Conservation (phyloP, 371 early-diverging fungal genomes). For the Globomyces sp. region DNA sequence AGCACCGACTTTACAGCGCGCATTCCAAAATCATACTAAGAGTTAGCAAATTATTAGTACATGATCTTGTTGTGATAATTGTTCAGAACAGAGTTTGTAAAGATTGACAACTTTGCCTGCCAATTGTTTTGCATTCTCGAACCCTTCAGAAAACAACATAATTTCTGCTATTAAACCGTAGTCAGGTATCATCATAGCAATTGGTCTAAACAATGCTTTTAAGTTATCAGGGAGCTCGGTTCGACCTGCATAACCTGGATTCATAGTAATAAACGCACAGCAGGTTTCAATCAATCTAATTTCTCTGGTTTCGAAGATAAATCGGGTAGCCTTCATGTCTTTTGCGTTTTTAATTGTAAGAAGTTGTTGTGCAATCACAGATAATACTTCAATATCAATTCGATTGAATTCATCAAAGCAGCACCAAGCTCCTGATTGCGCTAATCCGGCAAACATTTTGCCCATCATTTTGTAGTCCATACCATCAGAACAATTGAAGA, state of each 20-base stretch:
- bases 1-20: conserved; percentile 60
- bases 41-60: too few relatives aligned
- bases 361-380: conserved; percentile 61
- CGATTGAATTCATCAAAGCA: conserved; percentile 72
- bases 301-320: conserved; percentile 60
- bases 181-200: conserved; percentile 66
- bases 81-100: conserved; percentile 61
- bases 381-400: conserved; percentile 59
- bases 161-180: conserved; percentile 63
- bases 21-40: conserved; percentile 57
- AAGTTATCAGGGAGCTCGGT: conserved; percentile 61
- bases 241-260: conserved; percentile 61
- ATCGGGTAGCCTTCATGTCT: conserved; percentile 49
- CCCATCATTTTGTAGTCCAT: conserved; percentile 63
- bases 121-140: conserved; percentile 55
- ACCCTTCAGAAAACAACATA: conserved; percentile 61
- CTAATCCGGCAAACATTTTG: conserved; percentile 62
- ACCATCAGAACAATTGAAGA: conserved; percentile 65
- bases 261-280: conserved; percentile 63
- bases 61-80: conserved; percentile 61
- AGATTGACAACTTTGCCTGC: conserved; percentile 60
- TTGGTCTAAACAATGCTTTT: conserved; percentile 59
- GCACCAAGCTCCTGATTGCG: conserved; percentile 58
- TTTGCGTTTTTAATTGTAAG: conserved; percentile 57
- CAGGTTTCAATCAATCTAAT: conserved; percentile 59